Conservation (phyloP, 768 basidiomycete genomes). For the Naganishia randhawae region DNA sequence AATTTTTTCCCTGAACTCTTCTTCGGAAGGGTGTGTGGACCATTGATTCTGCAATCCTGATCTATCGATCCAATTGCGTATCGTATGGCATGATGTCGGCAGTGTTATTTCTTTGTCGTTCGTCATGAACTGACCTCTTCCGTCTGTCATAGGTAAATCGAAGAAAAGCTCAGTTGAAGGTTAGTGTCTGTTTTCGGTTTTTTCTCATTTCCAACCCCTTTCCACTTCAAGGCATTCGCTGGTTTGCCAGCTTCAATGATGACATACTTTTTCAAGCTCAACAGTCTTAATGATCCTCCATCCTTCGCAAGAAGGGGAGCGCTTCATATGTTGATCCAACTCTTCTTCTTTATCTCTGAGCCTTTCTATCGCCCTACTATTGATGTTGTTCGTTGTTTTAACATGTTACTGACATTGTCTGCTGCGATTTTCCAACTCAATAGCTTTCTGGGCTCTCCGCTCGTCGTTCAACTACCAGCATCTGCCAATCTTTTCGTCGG, state of each 20-base stretch:
- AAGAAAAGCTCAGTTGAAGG: constrained; percentile 38
- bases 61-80: constrained; percentile 1
- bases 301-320: constrained; percentile 30
- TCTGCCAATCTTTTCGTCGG: constrained; percentile 60
- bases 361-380: constrained; percentile 30
- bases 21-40: constrained; percentile 39
- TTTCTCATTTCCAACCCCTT: constrained; percentile 8
- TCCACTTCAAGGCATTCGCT: constrained; percentile 11
- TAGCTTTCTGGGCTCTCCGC: constrained; percentile 76
- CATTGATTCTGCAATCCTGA: constrained; percentile 51
- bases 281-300: constrained; percentile 46
- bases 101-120: background rate
- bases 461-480: constrained; percentile 68
- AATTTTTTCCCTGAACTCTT: constrained; percentile 38
- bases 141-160: constrained; percentile 38
- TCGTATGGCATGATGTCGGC: background rate
- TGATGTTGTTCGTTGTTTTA: constrained; percentile 24
- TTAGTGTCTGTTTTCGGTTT: constrained; percentile 34
- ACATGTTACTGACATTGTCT: constrained; percentile 16
- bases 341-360: constrained; percentile 51
- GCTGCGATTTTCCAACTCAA: constrained; percentile 17
- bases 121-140: constrained; percentile 3
- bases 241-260: constrained; percentile 36
- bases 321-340: constrained; percentile 41
- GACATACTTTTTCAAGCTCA: constrained; percentile 51